Base-by-base conservation (phyloP, 129 eudicot species). In the Kitagawia praeruptora region DNA sequence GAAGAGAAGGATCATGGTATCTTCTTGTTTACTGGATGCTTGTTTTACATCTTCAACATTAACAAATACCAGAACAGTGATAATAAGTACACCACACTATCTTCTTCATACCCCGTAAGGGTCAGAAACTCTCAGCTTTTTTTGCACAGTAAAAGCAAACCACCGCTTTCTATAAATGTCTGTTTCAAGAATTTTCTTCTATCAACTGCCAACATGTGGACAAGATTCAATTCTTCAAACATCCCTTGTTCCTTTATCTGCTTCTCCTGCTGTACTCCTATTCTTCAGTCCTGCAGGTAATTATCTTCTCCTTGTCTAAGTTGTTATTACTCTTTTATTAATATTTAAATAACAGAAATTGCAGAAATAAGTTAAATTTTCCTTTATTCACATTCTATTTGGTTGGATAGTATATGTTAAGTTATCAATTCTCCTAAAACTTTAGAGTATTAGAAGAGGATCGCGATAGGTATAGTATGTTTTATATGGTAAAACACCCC, bases 171-270 rank as follows among this genome's bases (percentile, higher is more conserved):
- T 70, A 8, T 37, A 15, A 42, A 42, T 23, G 51, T 8, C 5
- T 42, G 31, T 42, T n/a, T 3, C 11, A 46, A 42, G 28, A 73
- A 74, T 47, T 40, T 45, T 75, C 40, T 46, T 25, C 61, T n/a
- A 44, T 73, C 48, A 23, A 8, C 38, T 44, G 28, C 31, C 53
- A 73, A 42, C 76, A 73, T 42, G 76, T 73, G 23, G 9, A 45
- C 63, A 46, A 46, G 77, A 34, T 45, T 75, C 34, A 46, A n/a
- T 73, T n/a, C 76, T 23, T 58, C 28, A 71, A 23, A 23, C 45
- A 42, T 73, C 76, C 27, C 53, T 73, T 44, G 77, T 74, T 45
- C 58, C 77, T n/a, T 19, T 74, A 14, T 15, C 61, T 75, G 77
- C 77, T 75, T 75, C 77, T 48, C 34, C 25, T 25, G 77, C 77